Evolutionary conservation across 1,139 yeast species (phyloP), one percentile per base, ranked within the genome.

Genomic region (Candida sanyaensis): DNA sequence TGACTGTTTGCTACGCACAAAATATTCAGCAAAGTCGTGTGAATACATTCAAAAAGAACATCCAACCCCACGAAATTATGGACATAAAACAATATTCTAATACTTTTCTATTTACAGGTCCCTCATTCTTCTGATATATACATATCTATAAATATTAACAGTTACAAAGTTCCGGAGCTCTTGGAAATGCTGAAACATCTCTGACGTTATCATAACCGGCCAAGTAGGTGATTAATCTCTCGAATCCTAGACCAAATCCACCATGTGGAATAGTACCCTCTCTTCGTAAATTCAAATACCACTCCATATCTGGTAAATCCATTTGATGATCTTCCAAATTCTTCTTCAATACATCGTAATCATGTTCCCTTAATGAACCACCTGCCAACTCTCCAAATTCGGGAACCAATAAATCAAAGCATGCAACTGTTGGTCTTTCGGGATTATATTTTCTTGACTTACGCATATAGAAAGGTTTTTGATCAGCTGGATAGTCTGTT

Each of bases 331-430:
- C 48, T 2, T 61, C 50, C 71, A 92, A 84, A 48, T 81, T 85
- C 1, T 53, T 51, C 3, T 73, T 57, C 13, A 93, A 68, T 17
- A 53, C 61, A 0, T 65, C 76, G 50, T 80, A 69, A 53, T 80
- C 68, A 59, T 88, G 89, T 59, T 93, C 97, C 65, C 99, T 88
- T 53, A 95, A 57, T 1, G 97, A 90, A 0, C 99, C 99, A 1
- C 99, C 99, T 3, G 90, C 84, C n/a, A 93, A 73, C 63, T 93
- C 99, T n/a, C 99, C 99, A 52, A 93, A 79, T 28, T 85, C 92
- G 0, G 99, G 99, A 23, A 92, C 80, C 6, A 93, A 70, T 47
- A 93, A 73, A 62, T 95, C 99, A 62, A 83, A 93, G 60, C 98
- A 92, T 0, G 89, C 96, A 3, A 89, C 98, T 0, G 97, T 91